Evolutionary conservation across 169 alveolate genomes (phyloP), one percentile per base, ranked within the genome.

Genomic region (Cryptosporidium ubiquitum): DNA sequence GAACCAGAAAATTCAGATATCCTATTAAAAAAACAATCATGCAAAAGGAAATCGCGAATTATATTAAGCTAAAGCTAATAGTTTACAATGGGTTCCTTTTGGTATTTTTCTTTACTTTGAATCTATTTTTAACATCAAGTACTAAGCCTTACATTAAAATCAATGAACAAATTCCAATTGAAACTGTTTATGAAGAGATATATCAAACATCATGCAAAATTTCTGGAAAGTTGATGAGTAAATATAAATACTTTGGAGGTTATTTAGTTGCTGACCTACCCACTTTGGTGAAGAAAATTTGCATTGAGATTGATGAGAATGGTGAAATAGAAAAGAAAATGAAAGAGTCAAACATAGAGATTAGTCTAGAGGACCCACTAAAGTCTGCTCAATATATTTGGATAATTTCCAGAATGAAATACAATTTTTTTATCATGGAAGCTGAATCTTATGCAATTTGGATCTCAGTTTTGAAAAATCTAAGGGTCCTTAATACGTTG

Each of bases 321-420:
- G 51, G 69, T 33, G 57, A 55, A 33, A 57, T 73, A 35, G 85
- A 73, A 55, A 58, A 1, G 29, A 31, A 39, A 58, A 79, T 79
- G 89, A 57, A 44, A 29, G 75, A 64, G 5, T 29, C 68, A 12
- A 44, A 66, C 20, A 60, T 79, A 39, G 40, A 23, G 33, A 60
- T 79, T 6, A 58, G 44, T 29, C 29, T 79, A 16, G 64, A 42
- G 5, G 74, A 79, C 61, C 89, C 89, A 5, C 18, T 79, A n/a
- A 33, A 37, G 23, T 61, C 79, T 5, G 58, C 66, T 16, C 89
- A 79, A 61, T 79, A 42, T 64, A 23, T 79, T 18, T 79, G 89
- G 89, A 37, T 51, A 18, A 42, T 61, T 44, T 23, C 64, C 10
- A 39, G 89, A 42, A 23, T 58, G 37, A 79, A 79, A 26, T 61